Evolutionary conservation across 345 rosid species (phyloP), one percentile per base, ranked within the genome.

Genomic region (Brassica rapa): DNA sequence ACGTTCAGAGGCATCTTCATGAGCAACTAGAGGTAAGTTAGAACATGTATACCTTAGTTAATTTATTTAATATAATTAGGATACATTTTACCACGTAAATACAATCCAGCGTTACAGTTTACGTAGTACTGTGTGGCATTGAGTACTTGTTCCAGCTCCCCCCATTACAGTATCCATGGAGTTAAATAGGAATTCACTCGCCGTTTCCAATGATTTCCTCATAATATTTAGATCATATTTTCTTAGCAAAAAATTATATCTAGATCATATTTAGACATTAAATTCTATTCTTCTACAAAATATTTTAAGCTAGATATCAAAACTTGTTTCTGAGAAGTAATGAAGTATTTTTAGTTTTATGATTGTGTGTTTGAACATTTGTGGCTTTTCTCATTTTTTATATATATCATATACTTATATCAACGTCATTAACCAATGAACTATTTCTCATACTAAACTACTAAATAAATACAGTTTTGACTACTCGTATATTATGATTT

Each of bases 1-100:
- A 93, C 77, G 93, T 93, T 46, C 99, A 95, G 75, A 86, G 89
- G 87, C 90, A 88, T 79, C 96, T 95, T 53, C 97, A 93, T 62
- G 98, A 95, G 68, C 99, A 93, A 81, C 72, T 95, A 78, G 98
- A 93, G 97, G 98, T 91, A 87, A 25, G 8, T 70, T 21, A 25
- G 71, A 68, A 61, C 49, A 33, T 32, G 41, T 60, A 24, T 46
- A 35, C 4, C 21, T 71, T 55, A 16, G 9, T 64, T 57, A 55
- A 21, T 53, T 57, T 55, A 39, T 12, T 8, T 16, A 5, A 73
- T 7, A 60, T 6, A 77, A 43, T 25, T 37, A 25, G 62, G 1
- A 27, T 29, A 15, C 15, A 3, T 29, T 75, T n/a, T 19, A 65
- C 55, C 11, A 65, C 55, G 24, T 74, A 32, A 32, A 51, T 53